Base-by-base conservation (phyloP, 2,329 filamentous ascomycete species). In the Fusarium armeniacum region DNA sequence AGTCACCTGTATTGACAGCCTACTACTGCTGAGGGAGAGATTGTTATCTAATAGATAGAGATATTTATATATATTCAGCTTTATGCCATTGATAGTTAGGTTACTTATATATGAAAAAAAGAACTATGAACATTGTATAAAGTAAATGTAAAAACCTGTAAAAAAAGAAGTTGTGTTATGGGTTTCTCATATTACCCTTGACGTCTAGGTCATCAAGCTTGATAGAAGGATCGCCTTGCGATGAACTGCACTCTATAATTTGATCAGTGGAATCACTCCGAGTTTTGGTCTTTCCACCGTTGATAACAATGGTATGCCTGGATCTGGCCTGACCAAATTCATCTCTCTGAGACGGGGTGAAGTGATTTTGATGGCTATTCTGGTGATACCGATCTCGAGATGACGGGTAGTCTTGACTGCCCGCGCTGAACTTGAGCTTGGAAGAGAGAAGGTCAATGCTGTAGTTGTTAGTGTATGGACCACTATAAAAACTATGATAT, bases 381-480 rank as follows among this genome's bases (percentile, higher is more conserved):
- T 58, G 66, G 10, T 65, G 53, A 24, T 65, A 65, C 8, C 61
- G 61, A 44, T 65, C 62, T 3, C 61, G 61, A 18, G 62, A 65
- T 3, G 67, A 70, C 0, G 67, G 59, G 20, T 62, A 66, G 15
- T 67, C 55, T 15, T 58, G 63, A 12, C 57, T 58, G 2, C 57
- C 52, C 6, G 26, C 32, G 3, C 43, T 60, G 53, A 74, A 75
- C n/a, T 73, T 65, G 7, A 77, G 71, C 24, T 77, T 78, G 2
- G 77, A 78, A 4, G 77, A 77, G 3, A 79, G 69, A 0, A 79
- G 69, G 54, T 79, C 77, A 32, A 79, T 77, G 33, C 78, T 75
- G 3, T 4, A 18, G 0, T 11, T 12, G 16, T 56, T 33, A 24
- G 41, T 45, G 18, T 5, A 18, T 10, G 10, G n/a, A 1, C 4